Conservation (phyloP, 176 grass and related monocot genomes). For the Thalia dealbata region DNA sequence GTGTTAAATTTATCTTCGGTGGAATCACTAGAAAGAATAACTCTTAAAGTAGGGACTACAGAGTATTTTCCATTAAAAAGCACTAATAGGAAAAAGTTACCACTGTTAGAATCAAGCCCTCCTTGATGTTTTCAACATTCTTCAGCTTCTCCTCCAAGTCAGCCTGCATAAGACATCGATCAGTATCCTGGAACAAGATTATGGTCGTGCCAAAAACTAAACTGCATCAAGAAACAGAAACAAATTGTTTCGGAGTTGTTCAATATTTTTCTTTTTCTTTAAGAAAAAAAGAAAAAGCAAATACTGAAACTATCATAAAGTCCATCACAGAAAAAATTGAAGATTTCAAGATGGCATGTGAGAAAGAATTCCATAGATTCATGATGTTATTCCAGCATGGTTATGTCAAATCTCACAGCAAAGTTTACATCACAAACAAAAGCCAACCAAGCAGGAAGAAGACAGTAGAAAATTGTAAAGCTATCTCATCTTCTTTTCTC, state of each 20-base stretch:
- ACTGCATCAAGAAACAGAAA: not conserved
- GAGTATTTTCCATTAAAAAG: conserved; percentile 4
- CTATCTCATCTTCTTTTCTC: no score
- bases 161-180: conserved; percentile 26
- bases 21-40: not conserved
- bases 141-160: conserved; percentile 46
- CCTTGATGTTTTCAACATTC: conserved; percentile 42
- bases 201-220: not conserved
- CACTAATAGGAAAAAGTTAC: conserved; percentile 17
- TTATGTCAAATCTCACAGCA: no score
- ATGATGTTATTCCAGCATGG: no score
- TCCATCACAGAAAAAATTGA: no score
- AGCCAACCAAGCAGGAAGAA: no score
- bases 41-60: conserved; percentile 17
- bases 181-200: not conserved
- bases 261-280: not conserved
- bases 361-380: no score
- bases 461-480: no score
- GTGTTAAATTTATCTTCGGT: not conserved
- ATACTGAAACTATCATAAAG: no score
- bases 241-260: not conserved
- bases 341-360: no score
- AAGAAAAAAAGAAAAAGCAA: no score
- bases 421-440: no score
- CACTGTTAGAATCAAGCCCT: conserved; percentile 40